Evolutionary conservation across 352 stramenopile species (phyloP).

Genomic region (Globisporangium parvum): DNA sequence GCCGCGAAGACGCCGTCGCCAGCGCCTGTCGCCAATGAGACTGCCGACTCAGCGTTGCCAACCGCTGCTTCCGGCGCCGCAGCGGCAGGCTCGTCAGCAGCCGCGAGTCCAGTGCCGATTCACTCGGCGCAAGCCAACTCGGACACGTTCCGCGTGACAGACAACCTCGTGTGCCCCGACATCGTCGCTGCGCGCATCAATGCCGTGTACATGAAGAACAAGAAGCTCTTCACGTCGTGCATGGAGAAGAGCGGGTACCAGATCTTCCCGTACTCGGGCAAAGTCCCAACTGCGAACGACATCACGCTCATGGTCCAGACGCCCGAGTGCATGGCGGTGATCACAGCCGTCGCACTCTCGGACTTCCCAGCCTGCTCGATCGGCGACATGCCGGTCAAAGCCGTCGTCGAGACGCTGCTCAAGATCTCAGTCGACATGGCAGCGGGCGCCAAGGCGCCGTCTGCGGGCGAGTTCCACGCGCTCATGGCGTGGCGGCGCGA

Average conservation of each 20-base stretch:
- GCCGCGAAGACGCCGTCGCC: too few relatives aligned
- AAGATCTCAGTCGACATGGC: constrained; percentile 48
- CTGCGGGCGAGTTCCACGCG: constrained; percentile 30
- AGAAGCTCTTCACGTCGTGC: constrained; percentile 41
- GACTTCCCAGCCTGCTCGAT: constrained; percentile 45
- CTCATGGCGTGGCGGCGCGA: constrained; percentile 51
- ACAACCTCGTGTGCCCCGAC: constrained; percentile 37
- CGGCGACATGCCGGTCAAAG: constrained; percentile 39
- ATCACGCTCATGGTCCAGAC: constrained; percentile 38
- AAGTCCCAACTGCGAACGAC: constrained; percentile 28
- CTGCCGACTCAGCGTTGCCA: too few relatives aligned
- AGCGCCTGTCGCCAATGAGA: too few relatives aligned
- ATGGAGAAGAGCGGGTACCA: constrained; percentile 41
- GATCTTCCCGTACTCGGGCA: constrained; percentile 55
- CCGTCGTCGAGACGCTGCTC: constrained; percentile 54
- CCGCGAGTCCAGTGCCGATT: constrained; percentile 18
- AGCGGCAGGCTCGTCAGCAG: not conserved
- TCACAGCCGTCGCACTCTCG: constrained; percentile 34
- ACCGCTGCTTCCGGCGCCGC: too few relatives aligned
- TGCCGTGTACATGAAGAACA: constrained; percentile 42
- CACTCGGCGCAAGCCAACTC: constrained; percentile 26
- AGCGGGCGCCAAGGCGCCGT: constrained; percentile 20
- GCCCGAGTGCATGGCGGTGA: constrained; percentile 39
- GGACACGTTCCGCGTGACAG: constrained; percentile 38
- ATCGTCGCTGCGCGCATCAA: constrained; percentile 29